Base-by-base conservation (phyloP, 257 asterid species). In the Schizonepeta tenuifolia region DNA sequence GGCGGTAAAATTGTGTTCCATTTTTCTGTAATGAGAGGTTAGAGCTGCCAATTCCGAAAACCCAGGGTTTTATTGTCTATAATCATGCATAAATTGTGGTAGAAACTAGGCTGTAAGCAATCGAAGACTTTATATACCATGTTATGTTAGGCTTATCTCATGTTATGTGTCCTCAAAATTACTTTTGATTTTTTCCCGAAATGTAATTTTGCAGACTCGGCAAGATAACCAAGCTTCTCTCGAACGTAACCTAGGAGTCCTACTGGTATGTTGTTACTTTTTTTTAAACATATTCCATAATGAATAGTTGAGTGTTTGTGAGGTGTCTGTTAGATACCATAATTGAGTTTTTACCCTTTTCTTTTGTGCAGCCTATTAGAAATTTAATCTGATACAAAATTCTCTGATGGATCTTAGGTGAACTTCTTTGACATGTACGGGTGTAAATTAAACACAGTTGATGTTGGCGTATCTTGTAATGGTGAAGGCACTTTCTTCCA, bases 391-490 rank as follows among this genome's bases (percentile, higher is more conserved):
- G 38, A 33, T 71, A 65, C 9, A 47, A 33, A 2, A 22, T 63
- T 76, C 57, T 81, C 44, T 54, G 79, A 70, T 83, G 77, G 58
- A 71, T 69, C 61, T 15, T 73, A 95, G 99, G 97, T 95, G 57
- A 81, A 85, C 70, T 92, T 95, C 80, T 90, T 95, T 71, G 96
- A 92, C 79, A 79, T 95, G 78, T 95, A 90, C 60, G 99, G 99
- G 33, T 79, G 97, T 84, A 95, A 90, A 73, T 73, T 95, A 74
- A 90, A 95, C 78, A 88, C 92, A 38, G 76, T 73, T 46, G 90
- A 88, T 81, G 99, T 95, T 85, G 98, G 99, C 53, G 85, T 95
- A 26, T 88, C 97, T 77, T 95, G 99, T 86, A 83, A 80, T 75
- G 85, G 83, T 65, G 86, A 66, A 71, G 93, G 90, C 71, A 86